phyloP scores from a whole-genome alignment of 2,329 filamentous ascomycete species.

The Ophiostoma sp. region DNA sequence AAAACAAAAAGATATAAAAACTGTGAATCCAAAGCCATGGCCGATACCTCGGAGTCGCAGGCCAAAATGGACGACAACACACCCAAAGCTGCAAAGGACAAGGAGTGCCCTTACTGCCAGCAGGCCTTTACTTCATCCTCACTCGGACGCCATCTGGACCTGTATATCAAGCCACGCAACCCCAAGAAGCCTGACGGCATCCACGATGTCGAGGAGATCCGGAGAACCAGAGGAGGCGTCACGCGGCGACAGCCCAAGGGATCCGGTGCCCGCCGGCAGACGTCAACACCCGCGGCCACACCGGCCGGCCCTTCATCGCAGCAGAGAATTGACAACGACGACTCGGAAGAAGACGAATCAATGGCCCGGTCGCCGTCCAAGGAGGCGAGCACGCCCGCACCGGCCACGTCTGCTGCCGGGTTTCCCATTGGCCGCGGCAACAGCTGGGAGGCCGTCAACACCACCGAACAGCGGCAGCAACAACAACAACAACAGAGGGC shows the following conservation, averaged over 20 bases:
- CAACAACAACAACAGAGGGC: constrained; percentile 27
- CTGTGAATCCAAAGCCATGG: not conserved
- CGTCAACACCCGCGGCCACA: constrained; percentile 54
- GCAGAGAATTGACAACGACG: constrained; percentile 36
- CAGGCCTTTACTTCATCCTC: constrained; percentile 92
- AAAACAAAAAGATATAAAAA: not conserved
- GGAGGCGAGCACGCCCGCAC: not conserved
- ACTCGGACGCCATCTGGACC: constrained; percentile 84
- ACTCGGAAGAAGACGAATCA: constrained; percentile 38
- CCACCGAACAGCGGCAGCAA: constrained; percentile 15
- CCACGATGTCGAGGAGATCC: constrained; percentile 85
- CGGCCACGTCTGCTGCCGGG: not conserved
- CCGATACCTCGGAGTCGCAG: not conserved
- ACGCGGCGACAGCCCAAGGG: constrained; percentile 77
- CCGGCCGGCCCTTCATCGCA: constrained; percentile 38
- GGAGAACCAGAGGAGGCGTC: constrained; percentile 74
- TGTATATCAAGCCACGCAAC: constrained; percentile 91
- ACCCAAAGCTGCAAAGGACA: constrained; percentile 66
- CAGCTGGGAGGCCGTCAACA: constrained; percentile 39
- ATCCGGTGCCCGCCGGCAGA: constrained; percentile 55
- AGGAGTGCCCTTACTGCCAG: constrained; percentile 78
- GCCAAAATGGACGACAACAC: constrained; percentile 31
- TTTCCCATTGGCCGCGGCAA: constrained; percentile 2
- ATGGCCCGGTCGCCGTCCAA: constrained; percentile 22
- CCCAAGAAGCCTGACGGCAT: constrained; percentile 80